Evolutionary conservation across 495 filamentous ascomycete genomes (phyloP).

Genomic region (Neurospora sp.): DNA sequence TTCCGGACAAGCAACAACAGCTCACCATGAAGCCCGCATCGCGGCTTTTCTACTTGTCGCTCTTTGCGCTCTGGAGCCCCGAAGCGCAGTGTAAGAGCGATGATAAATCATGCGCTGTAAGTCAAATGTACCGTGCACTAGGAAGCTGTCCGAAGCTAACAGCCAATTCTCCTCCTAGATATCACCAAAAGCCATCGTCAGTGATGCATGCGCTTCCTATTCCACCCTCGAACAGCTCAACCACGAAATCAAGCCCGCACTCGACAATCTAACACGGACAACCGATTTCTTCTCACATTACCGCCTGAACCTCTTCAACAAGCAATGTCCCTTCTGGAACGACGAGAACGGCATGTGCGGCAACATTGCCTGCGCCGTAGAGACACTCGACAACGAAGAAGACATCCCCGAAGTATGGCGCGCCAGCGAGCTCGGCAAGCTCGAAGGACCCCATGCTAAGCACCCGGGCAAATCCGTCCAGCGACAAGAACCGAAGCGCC

Average conservation of each 20-base stretch:
- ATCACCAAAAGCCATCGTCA: slow-evolving; percentile 48
- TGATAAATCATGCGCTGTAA: slow-evolving; percentile 31
- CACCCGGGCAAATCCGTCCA: slow-evolving; percentile 72
- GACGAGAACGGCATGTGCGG: slow-evolving; percentile 92
- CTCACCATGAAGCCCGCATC: slow-evolving; percentile 54
- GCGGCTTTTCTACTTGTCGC: slow-evolving; percentile 62
- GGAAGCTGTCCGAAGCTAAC: slow-evolving; percentile 17
- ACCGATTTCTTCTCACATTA: slow-evolving; percentile 99
- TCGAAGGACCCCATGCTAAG: slow-evolving; percentile 81
- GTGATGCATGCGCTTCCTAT: slow-evolving; percentile 90
- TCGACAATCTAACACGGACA: slow-evolving; percentile 68
- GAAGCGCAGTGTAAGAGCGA: slow-evolving; percentile 31
- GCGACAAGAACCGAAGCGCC: slow-evolving; percentile 54
- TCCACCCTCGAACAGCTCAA: slow-evolving; percentile 80
- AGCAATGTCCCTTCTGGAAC: slow-evolving; percentile 90
- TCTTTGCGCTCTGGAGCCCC: slow-evolving; percentile 60
- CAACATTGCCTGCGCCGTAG: slow-evolving; percentile 95
- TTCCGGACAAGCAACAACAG: not conserved
- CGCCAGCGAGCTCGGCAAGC: slow-evolving; percentile 80
- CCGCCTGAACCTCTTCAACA: slow-evolving; percentile 90
- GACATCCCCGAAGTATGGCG: slow-evolving; percentile 90
- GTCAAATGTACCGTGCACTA: slow-evolving; percentile 11
- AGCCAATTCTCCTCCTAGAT: slow-evolving; percentile 30
- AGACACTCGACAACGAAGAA: slow-evolving; percentile 88
- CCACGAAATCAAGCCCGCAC: slow-evolving; percentile 60